Percentiles rank a stretch among this genome's conserved stretches.
phyloP scores from a whole-genome alignment of 2,329 filamentous ascomycete genomes.

The Cercospora zeina region DNA sequence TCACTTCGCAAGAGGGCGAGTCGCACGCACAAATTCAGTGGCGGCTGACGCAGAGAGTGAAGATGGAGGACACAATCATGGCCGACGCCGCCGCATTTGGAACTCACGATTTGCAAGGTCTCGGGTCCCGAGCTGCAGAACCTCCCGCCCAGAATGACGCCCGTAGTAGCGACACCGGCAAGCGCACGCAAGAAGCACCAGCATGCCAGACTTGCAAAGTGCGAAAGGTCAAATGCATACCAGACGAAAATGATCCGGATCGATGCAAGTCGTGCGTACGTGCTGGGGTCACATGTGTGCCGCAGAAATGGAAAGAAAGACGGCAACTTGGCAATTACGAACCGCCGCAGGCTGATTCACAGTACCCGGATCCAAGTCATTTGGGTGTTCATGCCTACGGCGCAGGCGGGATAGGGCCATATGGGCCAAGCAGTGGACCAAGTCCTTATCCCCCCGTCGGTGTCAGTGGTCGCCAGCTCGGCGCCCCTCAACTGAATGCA shows the following conservation, averaged over 20 bases:
- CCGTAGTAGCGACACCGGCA: not conserved
- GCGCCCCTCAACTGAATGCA: not conserved
- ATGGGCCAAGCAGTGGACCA: conserved; percentile 10
- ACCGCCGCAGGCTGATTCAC: conserved; percentile 5
- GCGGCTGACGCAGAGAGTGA: conserved; percentile 5
- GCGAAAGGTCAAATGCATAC: conserved; percentile 13
- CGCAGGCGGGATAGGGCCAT: not conserved
- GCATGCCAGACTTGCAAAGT: conserved; percentile 11
- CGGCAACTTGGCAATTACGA: conserved; percentile 10
- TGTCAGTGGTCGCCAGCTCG: conserved; percentile 12
- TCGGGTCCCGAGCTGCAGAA: not conserved
- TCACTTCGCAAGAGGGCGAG: not conserved
- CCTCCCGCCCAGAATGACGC: not conserved
- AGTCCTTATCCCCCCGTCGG: conserved; percentile 3
- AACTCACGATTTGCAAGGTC: conserved; percentile 8
- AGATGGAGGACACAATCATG: conserved; percentile 16
- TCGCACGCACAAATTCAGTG: conserved; percentile 4
- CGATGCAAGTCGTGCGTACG: conserved; percentile 13
- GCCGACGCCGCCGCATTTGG: conserved; percentile 5
- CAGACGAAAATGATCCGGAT: conserved; percentile 7
- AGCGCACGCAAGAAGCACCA: conserved; percentile 7
- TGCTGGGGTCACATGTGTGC: conserved; percentile 5
- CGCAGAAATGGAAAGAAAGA: conserved; percentile 6
- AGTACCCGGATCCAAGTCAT: conserved; percentile 17
- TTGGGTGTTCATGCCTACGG: conserved; percentile 11